Evolutionary conservation across 495 filamentous ascomycete species (phyloP).

Genomic region (Lophiostoma macrostomum): DNA sequence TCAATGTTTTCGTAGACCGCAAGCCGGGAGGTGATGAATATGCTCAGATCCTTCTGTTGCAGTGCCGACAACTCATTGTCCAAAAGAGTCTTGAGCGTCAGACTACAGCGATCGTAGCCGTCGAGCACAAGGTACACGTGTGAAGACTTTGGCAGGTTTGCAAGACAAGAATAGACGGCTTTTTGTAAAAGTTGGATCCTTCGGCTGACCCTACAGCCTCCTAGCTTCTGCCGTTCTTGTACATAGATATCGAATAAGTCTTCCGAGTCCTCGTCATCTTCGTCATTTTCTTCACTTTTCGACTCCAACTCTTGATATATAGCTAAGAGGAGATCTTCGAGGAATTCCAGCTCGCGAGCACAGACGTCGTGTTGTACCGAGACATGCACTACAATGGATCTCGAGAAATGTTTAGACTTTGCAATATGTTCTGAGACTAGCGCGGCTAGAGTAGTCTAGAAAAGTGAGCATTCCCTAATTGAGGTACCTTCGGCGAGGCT

Average conservation of each 20-base stretch:
- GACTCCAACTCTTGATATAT: not conserved
- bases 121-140: conserved; percentile 9
- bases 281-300: not conserved
- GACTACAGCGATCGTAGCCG: conserved; percentile 13
- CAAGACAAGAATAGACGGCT: conserved; percentile 1
- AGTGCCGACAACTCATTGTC: not conserved
- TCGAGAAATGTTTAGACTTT: not conserved
- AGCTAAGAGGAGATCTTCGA: conserved; percentile 1
- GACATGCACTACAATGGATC: not conserved
- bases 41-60: not conserved
- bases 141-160: not conserved
- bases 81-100: not conserved
- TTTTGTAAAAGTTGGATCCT: conserved; percentile 1
- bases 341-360: not conserved
- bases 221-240: not conserved
- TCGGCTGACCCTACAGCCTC: not conserved
- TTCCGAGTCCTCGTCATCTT: not conserved
- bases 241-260: too few relatives aligned
- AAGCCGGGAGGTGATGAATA: conserved; percentile 12
- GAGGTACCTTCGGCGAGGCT: too few relatives aligned
- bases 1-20: not conserved
- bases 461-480: too few relatives aligned
- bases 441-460: conserved; percentile 3
- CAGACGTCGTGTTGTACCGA: conserved; percentile 2
- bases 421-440: not conserved